Conservation (phyloP, 257 asterid species). For the Mentha longifolia region DNA sequence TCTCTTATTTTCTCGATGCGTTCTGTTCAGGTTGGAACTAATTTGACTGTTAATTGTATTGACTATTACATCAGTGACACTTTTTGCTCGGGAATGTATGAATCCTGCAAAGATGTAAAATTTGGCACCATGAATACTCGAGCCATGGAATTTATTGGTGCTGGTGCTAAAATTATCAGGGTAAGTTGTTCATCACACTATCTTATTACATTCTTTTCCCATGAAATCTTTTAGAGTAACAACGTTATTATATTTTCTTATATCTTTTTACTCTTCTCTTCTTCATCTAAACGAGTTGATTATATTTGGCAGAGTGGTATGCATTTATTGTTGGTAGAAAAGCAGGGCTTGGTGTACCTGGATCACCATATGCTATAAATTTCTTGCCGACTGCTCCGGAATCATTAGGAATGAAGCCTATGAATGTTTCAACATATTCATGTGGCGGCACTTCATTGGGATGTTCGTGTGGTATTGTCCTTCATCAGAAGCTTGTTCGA, state of each 20-base stretch:
- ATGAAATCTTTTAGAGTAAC: too few relatives aligned
- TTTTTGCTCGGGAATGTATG: slow-evolving; percentile 83
- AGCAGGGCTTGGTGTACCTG: slow-evolving; percentile 76
- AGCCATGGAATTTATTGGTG: slow-evolving; percentile 94
- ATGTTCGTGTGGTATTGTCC: slow-evolving; percentile 99
- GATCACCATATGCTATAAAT: slow-evolving; percentile 92
- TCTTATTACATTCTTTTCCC: slow-evolving; percentile 7
- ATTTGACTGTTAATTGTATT: slow-evolving; percentile 78
- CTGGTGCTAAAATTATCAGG: slow-evolving; percentile 89
- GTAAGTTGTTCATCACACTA: slow-evolving; percentile 40
- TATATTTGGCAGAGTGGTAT: slow-evolving; percentile 81
- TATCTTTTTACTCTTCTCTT: neutral
- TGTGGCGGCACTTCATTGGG: slow-evolving; percentile 93
- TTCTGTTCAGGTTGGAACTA: slow-evolving; percentile 62
- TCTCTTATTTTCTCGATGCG: slow-evolving; percentile 9
- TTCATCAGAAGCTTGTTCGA: slow-evolving; percentile 68
- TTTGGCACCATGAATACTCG: slow-evolving; percentile 96
- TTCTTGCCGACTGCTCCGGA: slow-evolving; percentile 69
- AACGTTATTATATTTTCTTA: neutral
- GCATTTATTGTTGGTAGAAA: slow-evolving; percentile 75
- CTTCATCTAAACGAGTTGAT: slow-evolving; percentile 24
- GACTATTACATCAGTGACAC: slow-evolving; percentile 71
- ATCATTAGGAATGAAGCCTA: slow-evolving; percentile 80
- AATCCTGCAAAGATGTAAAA: slow-evolving; percentile 97
- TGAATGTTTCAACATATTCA: slow-evolving; percentile 84